These are phyloP conservation scores for Sporisorium scitamineum DNA, from an alignment of 1,284 basidiomycete species.

Conservation along the genomic window DNA sequence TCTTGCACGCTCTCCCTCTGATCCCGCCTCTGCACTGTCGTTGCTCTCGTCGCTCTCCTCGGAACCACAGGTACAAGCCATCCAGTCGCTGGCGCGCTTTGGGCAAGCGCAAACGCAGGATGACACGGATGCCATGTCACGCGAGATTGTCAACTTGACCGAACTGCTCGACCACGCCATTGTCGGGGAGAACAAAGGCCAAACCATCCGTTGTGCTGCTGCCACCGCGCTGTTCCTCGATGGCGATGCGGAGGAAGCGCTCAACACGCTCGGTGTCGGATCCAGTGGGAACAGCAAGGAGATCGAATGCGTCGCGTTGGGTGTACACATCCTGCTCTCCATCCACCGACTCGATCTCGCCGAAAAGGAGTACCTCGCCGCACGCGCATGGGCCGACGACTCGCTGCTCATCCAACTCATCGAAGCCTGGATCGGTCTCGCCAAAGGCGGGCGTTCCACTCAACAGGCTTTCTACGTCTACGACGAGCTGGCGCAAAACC, in stretches of 20 bases:
- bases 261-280: constrained; percentile 57
- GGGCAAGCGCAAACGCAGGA: constrained; percentile 45
- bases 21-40: constrained; percentile 53
- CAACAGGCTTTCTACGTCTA: constrained; percentile 69
- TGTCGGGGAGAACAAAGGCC: constrained; percentile 44
- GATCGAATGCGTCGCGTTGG: constrained; percentile 65
- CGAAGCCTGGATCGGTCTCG: constrained; percentile 67
- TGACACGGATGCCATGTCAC: constrained; percentile 31
- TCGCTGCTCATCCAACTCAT: constrained; percentile 66
- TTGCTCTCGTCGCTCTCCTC: constrained; percentile 42
- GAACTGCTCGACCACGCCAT: constrained; percentile 65
- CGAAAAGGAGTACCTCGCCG: constrained; percentile 63
- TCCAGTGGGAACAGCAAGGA: constrained; percentile 46
- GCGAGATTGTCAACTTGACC: constrained; percentile 55
- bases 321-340: constrained; percentile 66
- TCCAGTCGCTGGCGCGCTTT: constrained; percentile 58
- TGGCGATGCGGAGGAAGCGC: constrained; percentile 60
- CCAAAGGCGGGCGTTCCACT: constrained; percentile 60
- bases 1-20: constrained; percentile 50
- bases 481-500: constrained; percentile 67
- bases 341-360: constrained; percentile 66
- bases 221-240: constrained; percentile 61
- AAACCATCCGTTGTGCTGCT: constrained; percentile 52
- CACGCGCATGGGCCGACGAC: constrained; percentile 65
- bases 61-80: constrained; percentile 47